These are phyloP conservation scores for Trichoderma koningiopsis DNA, from an alignment of 2,329 filamentous ascomycete species.

Conservation along the genomic window DNA sequence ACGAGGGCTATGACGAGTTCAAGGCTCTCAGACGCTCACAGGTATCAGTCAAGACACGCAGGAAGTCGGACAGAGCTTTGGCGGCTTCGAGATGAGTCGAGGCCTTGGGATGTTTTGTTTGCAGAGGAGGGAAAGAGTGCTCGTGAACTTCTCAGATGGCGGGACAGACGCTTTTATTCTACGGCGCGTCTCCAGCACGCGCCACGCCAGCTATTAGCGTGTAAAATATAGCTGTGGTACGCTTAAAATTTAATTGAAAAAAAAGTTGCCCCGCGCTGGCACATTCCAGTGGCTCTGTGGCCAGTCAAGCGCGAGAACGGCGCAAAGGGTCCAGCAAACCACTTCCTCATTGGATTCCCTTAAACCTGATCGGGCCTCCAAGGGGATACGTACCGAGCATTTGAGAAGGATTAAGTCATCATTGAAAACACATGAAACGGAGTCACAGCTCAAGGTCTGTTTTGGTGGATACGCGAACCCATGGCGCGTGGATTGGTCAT, in stretches of 20 bases:
- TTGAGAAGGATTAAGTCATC: constrained; percentile 2
- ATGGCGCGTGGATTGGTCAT: constrained; percentile 22
- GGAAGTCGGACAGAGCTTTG: constrained; percentile 28
- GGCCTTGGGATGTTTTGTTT: constrained; percentile 27
- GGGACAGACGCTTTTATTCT: constrained; percentile 41
- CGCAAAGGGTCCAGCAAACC: constrained; percentile 8
- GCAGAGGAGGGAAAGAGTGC: constrained; percentile 23
- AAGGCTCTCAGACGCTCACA: constrained; percentile 33
- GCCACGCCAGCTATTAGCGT: constrained; percentile 41
- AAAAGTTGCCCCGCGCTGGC: constrained; percentile 18
- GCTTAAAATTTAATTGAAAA: constrained; percentile 23
- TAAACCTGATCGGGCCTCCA: constrained; percentile 16
- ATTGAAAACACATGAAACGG: not conserved
- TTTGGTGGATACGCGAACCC: constrained; percentile 25
- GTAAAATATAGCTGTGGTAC: constrained; percentile 32
- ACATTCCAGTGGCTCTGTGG: constrained; percentile 21
- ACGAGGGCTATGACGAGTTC: constrained; percentile 28
- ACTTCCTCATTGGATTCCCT: constrained; percentile 15
- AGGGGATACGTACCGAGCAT: constrained; percentile 13
- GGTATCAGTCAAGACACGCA: constrained; percentile 31
- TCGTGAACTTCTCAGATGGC: constrained; percentile 29
- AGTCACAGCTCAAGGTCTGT: constrained; percentile 4
- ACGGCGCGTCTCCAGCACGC: constrained; percentile 39
- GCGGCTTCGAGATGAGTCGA: constrained; percentile 22
- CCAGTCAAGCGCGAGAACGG: constrained; percentile 23